Conservation (phyloP, 257 asterid genomes). For the Echium plantagineum region DNA sequence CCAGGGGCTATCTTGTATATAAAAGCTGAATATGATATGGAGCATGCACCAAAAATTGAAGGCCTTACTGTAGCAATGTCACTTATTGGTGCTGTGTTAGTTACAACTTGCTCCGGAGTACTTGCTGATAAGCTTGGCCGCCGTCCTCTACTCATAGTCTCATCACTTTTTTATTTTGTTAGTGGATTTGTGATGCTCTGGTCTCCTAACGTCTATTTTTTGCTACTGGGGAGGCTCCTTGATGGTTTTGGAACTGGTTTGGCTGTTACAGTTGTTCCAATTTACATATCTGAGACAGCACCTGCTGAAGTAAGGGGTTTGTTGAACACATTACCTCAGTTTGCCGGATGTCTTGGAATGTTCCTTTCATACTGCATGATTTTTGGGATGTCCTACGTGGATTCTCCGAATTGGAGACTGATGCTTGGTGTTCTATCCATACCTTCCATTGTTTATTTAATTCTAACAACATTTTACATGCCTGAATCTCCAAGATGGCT, state of each 20-base stretch:
- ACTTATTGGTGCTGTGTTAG: constrained; percentile 47
- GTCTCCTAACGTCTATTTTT: constrained; percentile 51
- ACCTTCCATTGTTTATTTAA: constrained; percentile 43
- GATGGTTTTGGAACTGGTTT: constrained; percentile 60
- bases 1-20: constrained; percentile 46
- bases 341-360: constrained; percentile 40
- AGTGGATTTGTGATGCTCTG: constrained; percentile 50
- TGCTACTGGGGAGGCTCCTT: constrained; percentile 47
- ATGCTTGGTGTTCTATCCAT: constrained; percentile 47
- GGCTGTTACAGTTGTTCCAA: constrained; percentile 48
- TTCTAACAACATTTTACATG: constrained; percentile 30
- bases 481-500: constrained; percentile 88
- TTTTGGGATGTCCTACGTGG: constrained; percentile 43
- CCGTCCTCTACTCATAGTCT: constrained; percentile 41
- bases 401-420: constrained; percentile 48
- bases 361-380: constrained; percentile 45
- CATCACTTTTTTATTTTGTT: constrained; percentile 35
- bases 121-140: constrained; percentile 52
- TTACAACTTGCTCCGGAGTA: constrained; percentile 47
- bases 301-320: constrained; percentile 66
- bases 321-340: constrained; percentile 61
- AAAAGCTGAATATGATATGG: constrained; percentile 45
- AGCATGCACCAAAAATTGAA: constrained; percentile 39
- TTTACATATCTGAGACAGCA: constrained; percentile 57
- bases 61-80: constrained; percentile 60